Conservation (phyloP, 129 eudicot species). For the Erigeron canadensis region DNA sequence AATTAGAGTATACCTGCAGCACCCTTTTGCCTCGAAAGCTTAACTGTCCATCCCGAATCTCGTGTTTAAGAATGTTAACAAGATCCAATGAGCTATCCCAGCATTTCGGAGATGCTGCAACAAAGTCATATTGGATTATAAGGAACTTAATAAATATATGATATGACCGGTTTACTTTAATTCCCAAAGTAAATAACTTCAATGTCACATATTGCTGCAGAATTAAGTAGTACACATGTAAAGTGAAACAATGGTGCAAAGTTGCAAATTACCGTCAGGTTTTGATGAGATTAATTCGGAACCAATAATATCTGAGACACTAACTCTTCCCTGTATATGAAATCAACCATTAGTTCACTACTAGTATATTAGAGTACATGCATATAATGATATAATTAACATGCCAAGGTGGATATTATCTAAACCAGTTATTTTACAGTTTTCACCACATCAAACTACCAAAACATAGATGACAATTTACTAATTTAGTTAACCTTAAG, state of each 20-base stretch:
- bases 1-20: conserved; percentile 57
- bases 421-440: neutral
- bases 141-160: conserved; percentile 12
- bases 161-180: neutral
- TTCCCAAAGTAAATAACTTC: conserved; percentile 3
- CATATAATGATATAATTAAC: neutral
- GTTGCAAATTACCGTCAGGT: conserved; percentile 50
- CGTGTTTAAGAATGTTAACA: conserved; percentile 67
- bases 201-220: conserved; percentile 13
- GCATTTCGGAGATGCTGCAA: conserved; percentile 56
- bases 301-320: conserved; percentile 63
- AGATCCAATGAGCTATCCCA: conserved; percentile 78
- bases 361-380: neutral
- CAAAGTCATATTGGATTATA: conserved; percentile 12
- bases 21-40: conserved; percentile 86
- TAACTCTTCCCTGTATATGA: conserved; percentile 54
- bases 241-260: neutral
- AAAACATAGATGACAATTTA: conserved; percentile 15
- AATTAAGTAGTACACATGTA: neutral
- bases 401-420: neutral
- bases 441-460: neutral
- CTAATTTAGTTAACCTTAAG: neutral
- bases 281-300: conserved; percentile 62
- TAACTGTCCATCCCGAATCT: conserved; percentile 76
- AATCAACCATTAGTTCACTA: conserved; percentile 8